A percentile compares a stretch with the other conserved stretches of the same genome.
phyloP scores from a whole-genome alignment of 2,329 filamentous ascomycete genomes.

The Calonectria naviculata region DNA sequence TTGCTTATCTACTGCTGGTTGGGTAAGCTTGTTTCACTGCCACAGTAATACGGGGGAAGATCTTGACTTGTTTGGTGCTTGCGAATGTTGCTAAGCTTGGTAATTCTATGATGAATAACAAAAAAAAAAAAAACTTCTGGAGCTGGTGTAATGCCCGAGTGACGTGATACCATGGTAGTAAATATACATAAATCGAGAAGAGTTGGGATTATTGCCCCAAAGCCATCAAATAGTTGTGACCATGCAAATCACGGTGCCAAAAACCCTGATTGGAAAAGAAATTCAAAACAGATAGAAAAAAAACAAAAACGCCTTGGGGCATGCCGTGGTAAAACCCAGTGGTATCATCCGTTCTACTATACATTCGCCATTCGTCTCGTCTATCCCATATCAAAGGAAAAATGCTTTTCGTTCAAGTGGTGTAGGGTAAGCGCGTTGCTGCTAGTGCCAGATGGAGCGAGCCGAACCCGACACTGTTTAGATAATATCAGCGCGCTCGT shows the following conservation, averaged over 20 bases:
- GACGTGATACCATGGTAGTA: neutral
- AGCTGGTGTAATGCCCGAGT: neutral
- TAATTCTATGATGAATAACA: neutral
- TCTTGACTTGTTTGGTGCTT: neutral
- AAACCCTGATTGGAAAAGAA: neutral
- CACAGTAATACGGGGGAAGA: conserved; percentile 6
- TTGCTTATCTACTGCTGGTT: neutral
- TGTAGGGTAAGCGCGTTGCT: neutral
- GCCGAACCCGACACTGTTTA: conserved; percentile 42
- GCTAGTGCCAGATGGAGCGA: neutral
- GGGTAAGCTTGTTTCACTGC: neutral
- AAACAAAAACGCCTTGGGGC: neutral
- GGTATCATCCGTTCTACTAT: conserved; percentile 20
- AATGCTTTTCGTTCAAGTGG: neutral
- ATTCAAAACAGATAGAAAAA: neutral
- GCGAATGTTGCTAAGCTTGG: neutral
- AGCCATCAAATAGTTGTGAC: neutral
- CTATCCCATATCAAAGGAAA: neutral
- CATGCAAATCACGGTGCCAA: neutral
- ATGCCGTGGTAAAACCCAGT: neutral
- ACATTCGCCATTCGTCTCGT: conserved; percentile 1
- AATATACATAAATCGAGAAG: neutral
- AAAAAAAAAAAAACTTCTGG: neutral
- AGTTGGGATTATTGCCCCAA: conserved; percentile 13
- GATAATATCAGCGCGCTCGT: conserved; percentile 87